Evolutionary conservation across 2,329 filamentous ascomycete genomes (phyloP).

Genomic region (Colletotrichum brevisporum): DNA sequence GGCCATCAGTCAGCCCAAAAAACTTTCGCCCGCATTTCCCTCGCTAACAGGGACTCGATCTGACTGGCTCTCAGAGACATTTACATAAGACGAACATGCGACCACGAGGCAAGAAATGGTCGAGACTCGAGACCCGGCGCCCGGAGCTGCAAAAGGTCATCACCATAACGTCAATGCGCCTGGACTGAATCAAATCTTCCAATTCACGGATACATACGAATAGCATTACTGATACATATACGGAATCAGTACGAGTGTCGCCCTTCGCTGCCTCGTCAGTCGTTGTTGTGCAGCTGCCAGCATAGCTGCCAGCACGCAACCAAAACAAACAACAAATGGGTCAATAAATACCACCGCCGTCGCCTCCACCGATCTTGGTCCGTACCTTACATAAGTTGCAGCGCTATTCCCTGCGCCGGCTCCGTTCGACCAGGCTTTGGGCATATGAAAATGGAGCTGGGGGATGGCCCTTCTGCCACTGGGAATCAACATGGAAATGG

Average conservation of each 20-base stretch:
- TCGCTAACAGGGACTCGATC: neutral
- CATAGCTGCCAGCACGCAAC: too few relatives aligned
- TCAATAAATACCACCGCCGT: neutral
- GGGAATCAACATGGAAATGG: constrained; percentile 19
- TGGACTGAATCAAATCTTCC: constrained; percentile 25
- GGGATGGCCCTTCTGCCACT: neutral
- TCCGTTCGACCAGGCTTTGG: constrained; percentile 19
- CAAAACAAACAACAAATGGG: constrained; percentile 30
- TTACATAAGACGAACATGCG: constrained; percentile 18
- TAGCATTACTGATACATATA: too few relatives aligned
- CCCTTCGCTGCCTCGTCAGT: too few relatives aligned
- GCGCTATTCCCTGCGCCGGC: constrained; percentile 17
- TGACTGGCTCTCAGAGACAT: neutral
- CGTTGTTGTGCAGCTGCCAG: too few relatives aligned
- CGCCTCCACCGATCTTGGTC: constrained; percentile 18
- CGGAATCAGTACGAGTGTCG: too few relatives aligned
- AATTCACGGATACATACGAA: neutral
- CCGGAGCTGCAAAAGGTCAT: neutral
- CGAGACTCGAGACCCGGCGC: neutral
- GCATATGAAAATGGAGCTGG: constrained; percentile 18
- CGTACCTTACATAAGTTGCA: constrained; percentile 37
- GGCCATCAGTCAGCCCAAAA: constrained; percentile 21
- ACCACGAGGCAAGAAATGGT: neutral
- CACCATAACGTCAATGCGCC: constrained; percentile 16
- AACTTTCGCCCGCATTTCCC: neutral